Percentiles rank a stretch among this genome's conserved stretches.
Conservation (phyloP, 345 rosid genomes). For the Noccaea bulbosa region DNA sequence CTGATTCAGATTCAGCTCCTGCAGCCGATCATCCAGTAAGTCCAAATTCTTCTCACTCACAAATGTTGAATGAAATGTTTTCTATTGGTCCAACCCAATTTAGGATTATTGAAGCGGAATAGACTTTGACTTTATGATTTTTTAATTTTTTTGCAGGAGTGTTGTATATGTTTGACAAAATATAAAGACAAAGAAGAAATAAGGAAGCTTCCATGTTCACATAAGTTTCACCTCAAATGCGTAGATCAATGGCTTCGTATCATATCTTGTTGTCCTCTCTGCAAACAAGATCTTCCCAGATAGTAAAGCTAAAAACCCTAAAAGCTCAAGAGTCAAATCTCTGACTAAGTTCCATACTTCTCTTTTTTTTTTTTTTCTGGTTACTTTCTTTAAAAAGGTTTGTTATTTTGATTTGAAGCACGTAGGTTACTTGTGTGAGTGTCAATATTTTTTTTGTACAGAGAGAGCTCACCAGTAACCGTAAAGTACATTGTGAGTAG, state of each 20-base stretch:
- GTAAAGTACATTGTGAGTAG: constrained; percentile 30
- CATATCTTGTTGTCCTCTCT: constrained; percentile 95
- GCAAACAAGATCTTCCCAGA: constrained; percentile 82
- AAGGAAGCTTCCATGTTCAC: constrained; percentile 86
- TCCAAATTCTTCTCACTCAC: neutral
- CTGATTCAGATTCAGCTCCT: constrained; percentile 36
- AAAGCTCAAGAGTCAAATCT: constrained; percentile 34
- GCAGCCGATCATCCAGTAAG: constrained; percentile 59
- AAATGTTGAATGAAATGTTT: neutral
- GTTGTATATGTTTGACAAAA: constrained; percentile 88
- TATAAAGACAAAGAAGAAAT: constrained; percentile 92
- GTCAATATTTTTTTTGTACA: constrained; percentile 38
- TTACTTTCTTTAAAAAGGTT: constrained; percentile 6
- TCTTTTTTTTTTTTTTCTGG: neutral
- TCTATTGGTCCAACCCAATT: neutral
- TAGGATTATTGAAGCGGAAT: neutral
- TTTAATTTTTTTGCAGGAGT: constrained; percentile 58
- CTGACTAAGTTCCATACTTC: constrained; percentile 7
- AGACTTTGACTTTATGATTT: neutral
- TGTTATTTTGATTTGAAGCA: constrained; percentile 22
- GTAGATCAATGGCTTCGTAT: constrained; percentile 98
- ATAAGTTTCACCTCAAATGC: constrained; percentile 84
- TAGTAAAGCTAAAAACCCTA: constrained; percentile 29
- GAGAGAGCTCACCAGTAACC: constrained; percentile 46
- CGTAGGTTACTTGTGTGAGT: constrained; percentile 46